Evolutionary conservation across 2,329 filamentous ascomycete genomes (phyloP), one percentile per base, ranked within the genome.

Genomic region (Colletotrichum noveboracense): DNA sequence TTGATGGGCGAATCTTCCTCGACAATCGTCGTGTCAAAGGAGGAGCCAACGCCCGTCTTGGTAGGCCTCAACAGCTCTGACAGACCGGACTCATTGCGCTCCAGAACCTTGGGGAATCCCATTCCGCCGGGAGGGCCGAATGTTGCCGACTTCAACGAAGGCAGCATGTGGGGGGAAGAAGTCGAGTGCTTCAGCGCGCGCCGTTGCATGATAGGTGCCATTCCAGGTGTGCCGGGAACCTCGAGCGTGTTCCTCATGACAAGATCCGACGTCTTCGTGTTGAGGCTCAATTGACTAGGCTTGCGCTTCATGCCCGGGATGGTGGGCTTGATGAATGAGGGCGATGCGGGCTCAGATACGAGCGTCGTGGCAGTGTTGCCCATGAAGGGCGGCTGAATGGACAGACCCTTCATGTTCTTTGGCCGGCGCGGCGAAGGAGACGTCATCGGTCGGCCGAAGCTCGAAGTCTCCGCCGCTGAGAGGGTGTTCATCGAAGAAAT

Each of bases 401-500:
- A 96, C 6, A 97, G 88, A 52, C 94, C 94, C 85, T 97, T 97
- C 85, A 96, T 93, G 81, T 97, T 97, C 74, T 94, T 93, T n/a
- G 91, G 89, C 80, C 94, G 93, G 80, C 94, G 90, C 1, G 93
- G 93, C 5, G 92, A 92, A 9, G 93, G 92, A 26, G 92, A 93
- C 24, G 92, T 93, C 90, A 92, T 92, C 18, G 92, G 92, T 43
- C 92, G 87, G 77, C 87, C 87, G 32, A 87, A 81, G n/a, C 82
- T 82, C 18, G 72, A 58, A 38, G 43, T 79, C 78, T 88, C 85
- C 76, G 86, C 84, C 64, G 90, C 82, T 69, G 85, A 86, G 71
- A 90, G 86, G 81, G 84, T 85, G 80, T 87, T 86, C 87, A 88
- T 87, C 68, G 85, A 84, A n/a, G 74, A 60, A 64, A 76, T 34